These are phyloP conservation scores for Lentinula detonsa DNA, from an alignment of 768 basidiomycete genomes.

Conservation along the genomic window DNA sequence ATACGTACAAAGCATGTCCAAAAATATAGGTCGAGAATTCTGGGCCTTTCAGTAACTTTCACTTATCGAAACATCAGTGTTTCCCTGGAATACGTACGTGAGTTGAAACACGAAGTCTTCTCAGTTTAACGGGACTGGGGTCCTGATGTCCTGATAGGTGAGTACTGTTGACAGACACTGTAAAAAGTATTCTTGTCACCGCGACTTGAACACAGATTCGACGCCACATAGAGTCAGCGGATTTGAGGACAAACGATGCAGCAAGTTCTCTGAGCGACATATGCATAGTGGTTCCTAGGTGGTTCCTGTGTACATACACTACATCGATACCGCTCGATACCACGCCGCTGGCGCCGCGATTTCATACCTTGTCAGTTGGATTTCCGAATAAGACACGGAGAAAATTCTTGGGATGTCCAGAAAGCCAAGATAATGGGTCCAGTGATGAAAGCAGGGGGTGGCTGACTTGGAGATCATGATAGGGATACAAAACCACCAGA, in stretches of 20 bases:
- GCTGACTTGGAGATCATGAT: background rate
- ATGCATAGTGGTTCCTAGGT: background rate
- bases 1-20: background rate
- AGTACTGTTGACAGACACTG: too few species aligned
- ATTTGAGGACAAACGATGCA: too few species aligned
- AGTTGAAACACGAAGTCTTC: background rate
- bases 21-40: background rate
- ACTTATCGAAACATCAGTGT: background rate
- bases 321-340: background rate
- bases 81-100: background rate
- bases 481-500: too few species aligned
- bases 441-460: background rate
- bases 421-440: background rate
- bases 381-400: background rate
- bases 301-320: background rate
- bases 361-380: background rate
- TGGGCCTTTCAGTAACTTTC: background rate
- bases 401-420: background rate
- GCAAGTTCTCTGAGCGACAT: background rate
- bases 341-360: background rate
- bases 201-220: background rate
- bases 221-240: background rate
- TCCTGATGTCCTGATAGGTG: background rate
- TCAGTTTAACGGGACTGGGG: background rate
- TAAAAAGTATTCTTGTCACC: too few species aligned